Percentiles rank a stretch among this genome's conserved stretches.
phyloP scores from a whole-genome alignment of 768 basidiomycete species.

The Mrakia gelida region DNA sequence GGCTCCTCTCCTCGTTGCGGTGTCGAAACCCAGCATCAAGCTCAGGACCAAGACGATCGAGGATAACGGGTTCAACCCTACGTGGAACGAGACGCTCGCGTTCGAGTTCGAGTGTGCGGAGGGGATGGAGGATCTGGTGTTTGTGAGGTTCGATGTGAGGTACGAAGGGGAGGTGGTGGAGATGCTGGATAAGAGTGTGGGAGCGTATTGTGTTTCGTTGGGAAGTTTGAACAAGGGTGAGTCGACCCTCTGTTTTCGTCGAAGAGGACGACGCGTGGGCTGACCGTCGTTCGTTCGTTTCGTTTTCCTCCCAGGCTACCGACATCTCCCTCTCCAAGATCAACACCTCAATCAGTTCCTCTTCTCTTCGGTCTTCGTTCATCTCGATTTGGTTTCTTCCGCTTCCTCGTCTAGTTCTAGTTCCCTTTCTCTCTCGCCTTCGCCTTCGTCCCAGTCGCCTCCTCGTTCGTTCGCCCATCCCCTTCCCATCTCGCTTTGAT shows the following conservation, averaged over 20 bases:
- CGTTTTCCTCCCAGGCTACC: conserved; percentile 59
- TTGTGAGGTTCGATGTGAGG: conserved; percentile 71
- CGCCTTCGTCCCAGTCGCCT: background rate
- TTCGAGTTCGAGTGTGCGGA: conserved; percentile 68
- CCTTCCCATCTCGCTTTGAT: background rate
- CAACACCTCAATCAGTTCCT: conserved; percentile 78
- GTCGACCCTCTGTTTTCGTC: conserved; percentile 35
- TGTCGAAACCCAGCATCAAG: conserved; percentile 15
- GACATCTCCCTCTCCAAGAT: conserved; percentile 86
- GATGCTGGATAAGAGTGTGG: conserved; percentile 63
- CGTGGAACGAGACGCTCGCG: conserved; percentile 67
- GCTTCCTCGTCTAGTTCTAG: background rate
- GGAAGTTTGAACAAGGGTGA: conserved; percentile 68
- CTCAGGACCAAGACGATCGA: conserved; percentile 49
- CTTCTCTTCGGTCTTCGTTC: conserved; percentile 89
- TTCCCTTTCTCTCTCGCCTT: background rate
- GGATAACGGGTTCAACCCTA: conserved; percentile 90
- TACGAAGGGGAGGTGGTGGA: conserved; percentile 54
- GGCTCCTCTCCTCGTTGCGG: background rate
- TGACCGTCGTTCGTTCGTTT: background rate
- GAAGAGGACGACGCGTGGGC: background rate
- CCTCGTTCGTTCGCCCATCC: background rate
- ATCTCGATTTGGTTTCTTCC: conserved; percentile 50
- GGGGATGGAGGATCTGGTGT: conserved; percentile 74
- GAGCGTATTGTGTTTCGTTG: conserved; percentile 67